phyloP scores from a whole-genome alignment of 2,329 filamentous ascomycete species.

The Pseudodiploospora longispora region DNA sequence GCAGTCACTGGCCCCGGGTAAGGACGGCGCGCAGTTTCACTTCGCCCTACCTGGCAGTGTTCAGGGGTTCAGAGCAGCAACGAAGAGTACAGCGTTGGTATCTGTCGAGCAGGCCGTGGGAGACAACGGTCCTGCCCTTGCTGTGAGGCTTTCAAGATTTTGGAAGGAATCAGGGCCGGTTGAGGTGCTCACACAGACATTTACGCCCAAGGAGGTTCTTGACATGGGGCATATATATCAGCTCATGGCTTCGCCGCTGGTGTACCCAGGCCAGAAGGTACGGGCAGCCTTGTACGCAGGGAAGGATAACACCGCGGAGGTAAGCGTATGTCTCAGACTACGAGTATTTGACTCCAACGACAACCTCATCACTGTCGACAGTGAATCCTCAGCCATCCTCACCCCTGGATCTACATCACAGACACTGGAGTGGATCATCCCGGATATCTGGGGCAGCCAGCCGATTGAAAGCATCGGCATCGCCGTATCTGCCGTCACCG shows the following conservation, averaged over 20 bases:
- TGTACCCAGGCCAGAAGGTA: slow-evolving; percentile 8
- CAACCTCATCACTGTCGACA: slow-evolving; percentile 1
- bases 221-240: slow-evolving; percentile 6
- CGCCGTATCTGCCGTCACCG: not conserved
- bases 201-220: slow-evolving; percentile 7
- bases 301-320: not conserved
- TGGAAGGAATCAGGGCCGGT: not conserved
- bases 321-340: slow-evolving; percentile 1
- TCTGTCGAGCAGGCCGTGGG: slow-evolving; percentile 1
- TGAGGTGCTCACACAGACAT: slow-evolving; percentile 7
- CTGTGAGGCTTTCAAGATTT: not conserved
- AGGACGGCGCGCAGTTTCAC: slow-evolving; percentile 27
- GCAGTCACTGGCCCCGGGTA: slow-evolving; percentile 15
- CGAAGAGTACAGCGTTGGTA: not conserved
- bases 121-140: not conserved
- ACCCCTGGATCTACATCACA: not conserved
- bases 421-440: slow-evolving; percentile 2
- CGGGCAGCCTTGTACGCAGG: not conserved
- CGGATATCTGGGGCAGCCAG: slow-evolving; percentile 6
- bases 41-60: slow-evolving; percentile 27
- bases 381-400: not conserved
- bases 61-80: slow-evolving; percentile 24
- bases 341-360: slow-evolving; percentile 4
- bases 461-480: slow-evolving; percentile 8
- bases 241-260: slow-evolving; percentile 8